Base-by-base conservation (phyloP, 2,329 filamentous ascomycete genomes). In the Colletotrichum eremochloae region DNA sequence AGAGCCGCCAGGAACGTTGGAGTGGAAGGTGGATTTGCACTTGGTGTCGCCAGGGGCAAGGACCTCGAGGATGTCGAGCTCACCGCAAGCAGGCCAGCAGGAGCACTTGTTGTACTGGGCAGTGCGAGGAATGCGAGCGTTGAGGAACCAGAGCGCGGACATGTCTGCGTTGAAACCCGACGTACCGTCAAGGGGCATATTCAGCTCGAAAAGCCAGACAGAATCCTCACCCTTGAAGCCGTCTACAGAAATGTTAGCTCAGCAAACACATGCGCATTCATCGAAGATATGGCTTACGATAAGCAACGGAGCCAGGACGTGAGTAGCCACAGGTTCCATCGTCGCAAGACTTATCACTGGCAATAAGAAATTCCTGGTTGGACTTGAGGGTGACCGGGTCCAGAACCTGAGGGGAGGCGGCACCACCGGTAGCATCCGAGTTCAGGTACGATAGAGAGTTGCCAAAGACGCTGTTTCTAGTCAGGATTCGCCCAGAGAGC, bases 61-160 rank as follows among this genome's bases (percentile, higher is more conserved):
- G 33, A 93, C 86, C 82, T 95, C 93, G 77, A 92, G 91, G 66
- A 95, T 86, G 77, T 96, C 93, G 74, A 93, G 89, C 82, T 96
- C 93, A 76, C 92, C 93, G 79, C 93, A 95, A 48, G 89, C 77
- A 78, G 82, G 85, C 92, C 92, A 95, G 86, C 93, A 95, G 71
- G 89, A 93, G 85, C 93, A 95, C 2, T 82, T 82, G 74, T 86
- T 86, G 83, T 95, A 95, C 80, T 95, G 92, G 6, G 87, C 83
- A 6, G 91, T 91, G 72, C 90, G 90, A 36, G 92, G 90, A 73
- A 95, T 93, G 72, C 89, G 86, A 24, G 89, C 90, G 82, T 95
- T 95, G 72, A 95, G 88, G 62, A 92, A 84, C 93, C 93, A 95
- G 80, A 92, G 87, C 53, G 93, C 91, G 11, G 93, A 92, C 87